Base-by-base conservation (phyloP, 2,329 filamentous ascomycete genomes). In the Stachybotrys echinatus region DNA sequence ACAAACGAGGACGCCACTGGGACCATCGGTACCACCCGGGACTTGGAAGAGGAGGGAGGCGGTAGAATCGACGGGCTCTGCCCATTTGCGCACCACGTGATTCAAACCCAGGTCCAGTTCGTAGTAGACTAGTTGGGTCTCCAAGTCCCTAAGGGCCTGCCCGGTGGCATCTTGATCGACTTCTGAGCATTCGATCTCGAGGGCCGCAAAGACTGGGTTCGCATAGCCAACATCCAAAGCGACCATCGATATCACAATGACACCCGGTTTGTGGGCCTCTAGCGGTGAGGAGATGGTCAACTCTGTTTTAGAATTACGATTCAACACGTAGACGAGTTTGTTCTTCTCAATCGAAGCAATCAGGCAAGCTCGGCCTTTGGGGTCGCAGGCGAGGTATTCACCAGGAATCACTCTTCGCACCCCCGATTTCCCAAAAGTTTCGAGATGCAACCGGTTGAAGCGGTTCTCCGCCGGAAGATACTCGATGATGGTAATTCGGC, bases 371-470 rank as follows among this genome's bases (percentile, higher is more conserved):
- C 94, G 84, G 50, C 94, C 94, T 70, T 96, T 96, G 23, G 94
- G 94, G 63, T 99, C 94, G 48, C 90, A 89, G 6, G 92, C 94
- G 23, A 99, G 81, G 64, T 96, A 99, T 69, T 99, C 91, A 53
- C 95, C 94, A 3, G 95, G 94, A 42, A 99, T 83, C 37, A 97
- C 92, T 61, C 94, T 85, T 51, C 95, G 85, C 48, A 97, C 83
- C 37, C 94, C 95, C 7, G 94, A 97, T 71, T 99, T 99, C 58
- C 94, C 94, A 67, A 95, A 99, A 1, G 95, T 99, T 74, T 99
- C 95, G 50, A 96, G 81, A 63, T 97, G 94, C 56, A 97, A 81
- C 44, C 90, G 85, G 60, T 85, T 85, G 70, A 99, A 96, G 45
- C 84, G 84, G 67, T 96, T 96, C 67, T 91, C 85, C 18, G 88